Evolutionary conservation across 108 stramenopile species (phyloP).

Genomic region (Mediolabrus comicus): DNA sequence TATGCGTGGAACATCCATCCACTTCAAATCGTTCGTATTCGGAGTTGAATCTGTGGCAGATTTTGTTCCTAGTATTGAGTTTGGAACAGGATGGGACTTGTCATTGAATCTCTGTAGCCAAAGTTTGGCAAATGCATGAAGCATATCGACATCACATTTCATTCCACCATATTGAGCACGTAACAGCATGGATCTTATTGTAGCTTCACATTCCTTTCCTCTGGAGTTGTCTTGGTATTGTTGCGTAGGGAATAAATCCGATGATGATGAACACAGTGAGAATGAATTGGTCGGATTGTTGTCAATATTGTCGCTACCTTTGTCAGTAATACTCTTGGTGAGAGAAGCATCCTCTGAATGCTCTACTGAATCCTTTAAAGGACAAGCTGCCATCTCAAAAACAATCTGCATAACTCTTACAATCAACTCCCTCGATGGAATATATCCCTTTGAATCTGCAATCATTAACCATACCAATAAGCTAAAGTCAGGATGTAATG

Average conservation of each 20-base stretch:
- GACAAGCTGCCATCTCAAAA: slow-evolving; percentile 83
- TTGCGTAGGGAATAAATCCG: slow-evolving; percentile 21
- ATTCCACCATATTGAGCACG: slow-evolving; percentile 82
- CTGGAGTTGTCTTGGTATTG: not conserved
- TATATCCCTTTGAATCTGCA: slow-evolving; percentile 75
- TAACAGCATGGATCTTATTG: slow-evolving; percentile 65
- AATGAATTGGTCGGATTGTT: not conserved
- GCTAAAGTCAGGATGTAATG: slow-evolving; percentile 80
- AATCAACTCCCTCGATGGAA: slow-evolving; percentile 31
- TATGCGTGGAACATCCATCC: slow-evolving; percentile 46
- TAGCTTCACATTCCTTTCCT: slow-evolving; percentile 24
- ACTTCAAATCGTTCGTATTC: slow-evolving; percentile 4
- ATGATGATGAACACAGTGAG: slow-evolving; percentile 11
- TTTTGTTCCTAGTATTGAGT: not conserved
- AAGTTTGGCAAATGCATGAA: slow-evolving; percentile 45
- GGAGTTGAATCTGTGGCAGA: not conserved
- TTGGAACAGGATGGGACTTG: not conserved
- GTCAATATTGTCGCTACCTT: not conserved
- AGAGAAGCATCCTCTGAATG: not conserved
- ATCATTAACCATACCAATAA: slow-evolving; percentile 91
- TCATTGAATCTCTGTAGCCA: slow-evolving; percentile 63
- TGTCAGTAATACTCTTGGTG: not conserved
- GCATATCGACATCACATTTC: slow-evolving; percentile 73
- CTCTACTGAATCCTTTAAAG: slow-evolving; percentile 45
- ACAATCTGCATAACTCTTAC: slow-evolving; percentile 58